phyloP scores from a whole-genome alignment of 768 basidiomycete species.

The Lepiota subincarnata region DNA sequence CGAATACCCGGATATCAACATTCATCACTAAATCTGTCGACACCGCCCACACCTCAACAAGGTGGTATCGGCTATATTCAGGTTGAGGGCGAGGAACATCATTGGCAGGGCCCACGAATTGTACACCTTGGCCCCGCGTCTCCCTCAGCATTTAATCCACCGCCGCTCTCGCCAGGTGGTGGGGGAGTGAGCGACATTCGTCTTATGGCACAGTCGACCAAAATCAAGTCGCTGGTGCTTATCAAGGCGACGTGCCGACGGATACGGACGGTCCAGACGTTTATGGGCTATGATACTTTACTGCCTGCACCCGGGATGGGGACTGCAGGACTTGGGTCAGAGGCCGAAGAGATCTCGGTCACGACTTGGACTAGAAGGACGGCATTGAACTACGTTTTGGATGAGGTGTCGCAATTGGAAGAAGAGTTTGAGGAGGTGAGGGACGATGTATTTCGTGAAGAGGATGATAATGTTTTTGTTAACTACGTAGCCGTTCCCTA shows the following conservation, averaged over 20 bases:
- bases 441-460: not conserved
- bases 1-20: slow-evolving; percentile 26
- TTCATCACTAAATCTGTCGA: slow-evolving; percentile 22
- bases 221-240: slow-evolving; percentile 48
- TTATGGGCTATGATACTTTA: slow-evolving; percentile 58
- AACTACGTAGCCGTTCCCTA: too few relatives aligned
- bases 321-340: slow-evolving; percentile 23
- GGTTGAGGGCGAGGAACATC: not conserved
- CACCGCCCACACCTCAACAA: slow-evolving; percentile 22
- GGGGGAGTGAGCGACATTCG: slow-evolving; percentile 14
- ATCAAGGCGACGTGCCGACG: slow-evolving; percentile 56
- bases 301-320: slow-evolving; percentile 38
- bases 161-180: slow-evolving; percentile 25
- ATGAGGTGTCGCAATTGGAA: slow-evolving; percentile 54
- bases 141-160: slow-evolving; percentile 29
- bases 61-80: slow-evolving; percentile 4
- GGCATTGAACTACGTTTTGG: slow-evolving; percentile 46
- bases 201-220: slow-evolving; percentile 31
- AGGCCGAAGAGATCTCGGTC: slow-evolving; percentile 32
- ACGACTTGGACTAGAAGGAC: slow-evolving; percentile 51
- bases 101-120: slow-evolving; percentile 37
- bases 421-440: slow-evolving; percentile 47
- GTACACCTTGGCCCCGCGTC: slow-evolving; percentile 58
- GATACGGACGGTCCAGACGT: slow-evolving; percentile 57
- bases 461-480: not conserved